phyloP scores from a whole-genome alignment of 1,284 basidiomycete species.

The Melampsora occidentalis region DNA sequence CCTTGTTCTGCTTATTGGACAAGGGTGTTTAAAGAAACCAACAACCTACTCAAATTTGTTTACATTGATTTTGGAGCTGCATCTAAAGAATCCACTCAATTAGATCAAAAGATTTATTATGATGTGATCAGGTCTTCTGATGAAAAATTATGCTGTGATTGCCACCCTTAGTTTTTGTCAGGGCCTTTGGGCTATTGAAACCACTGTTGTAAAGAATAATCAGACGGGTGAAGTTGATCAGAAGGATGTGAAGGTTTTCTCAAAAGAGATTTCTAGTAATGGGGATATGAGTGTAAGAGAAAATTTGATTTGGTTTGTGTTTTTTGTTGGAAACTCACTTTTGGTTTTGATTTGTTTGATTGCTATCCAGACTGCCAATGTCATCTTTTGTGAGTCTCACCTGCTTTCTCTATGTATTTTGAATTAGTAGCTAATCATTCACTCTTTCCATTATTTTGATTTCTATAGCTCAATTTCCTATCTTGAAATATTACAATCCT shows the following conservation, averaged over 20 bases:
- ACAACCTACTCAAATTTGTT: slow-evolving; percentile 50
- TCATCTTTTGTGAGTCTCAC: slow-evolving; percentile 49
- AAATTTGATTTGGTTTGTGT: no score
- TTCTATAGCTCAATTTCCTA: slow-evolving; percentile 49
- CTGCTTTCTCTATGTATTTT: background rate
- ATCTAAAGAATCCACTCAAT: slow-evolving; percentile 46
- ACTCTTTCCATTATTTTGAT: background rate
- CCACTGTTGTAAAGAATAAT: slow-evolving; percentile 48
- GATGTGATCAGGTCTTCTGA: slow-evolving; percentile 51
- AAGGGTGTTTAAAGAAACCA: slow-evolving; percentile 48
- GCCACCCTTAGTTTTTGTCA: slow-evolving; percentile 51
- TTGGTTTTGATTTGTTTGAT: background rate
- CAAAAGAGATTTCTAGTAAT: slow-evolving; percentile 53
- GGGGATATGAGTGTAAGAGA: slow-evolving; percentile 50
- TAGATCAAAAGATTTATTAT: slow-evolving; percentile 50
- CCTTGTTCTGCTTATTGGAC: slow-evolving; percentile 50
- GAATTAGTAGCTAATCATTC: background rate
- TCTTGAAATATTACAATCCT: slow-evolving; percentile 53
- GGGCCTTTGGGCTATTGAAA: slow-evolving; percentile 50
- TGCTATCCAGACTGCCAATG: slow-evolving; percentile 50
- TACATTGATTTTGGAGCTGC: slow-evolving; percentile 51
- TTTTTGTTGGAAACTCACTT: background rate
- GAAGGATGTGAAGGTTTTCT: slow-evolving; percentile 50
- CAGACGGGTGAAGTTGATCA: slow-evolving; percentile 46
- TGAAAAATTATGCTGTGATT: slow-evolving; percentile 52